Conservation (phyloP, 2,329 filamentous ascomycete genomes). For the Sporothrix sp. region DNA sequence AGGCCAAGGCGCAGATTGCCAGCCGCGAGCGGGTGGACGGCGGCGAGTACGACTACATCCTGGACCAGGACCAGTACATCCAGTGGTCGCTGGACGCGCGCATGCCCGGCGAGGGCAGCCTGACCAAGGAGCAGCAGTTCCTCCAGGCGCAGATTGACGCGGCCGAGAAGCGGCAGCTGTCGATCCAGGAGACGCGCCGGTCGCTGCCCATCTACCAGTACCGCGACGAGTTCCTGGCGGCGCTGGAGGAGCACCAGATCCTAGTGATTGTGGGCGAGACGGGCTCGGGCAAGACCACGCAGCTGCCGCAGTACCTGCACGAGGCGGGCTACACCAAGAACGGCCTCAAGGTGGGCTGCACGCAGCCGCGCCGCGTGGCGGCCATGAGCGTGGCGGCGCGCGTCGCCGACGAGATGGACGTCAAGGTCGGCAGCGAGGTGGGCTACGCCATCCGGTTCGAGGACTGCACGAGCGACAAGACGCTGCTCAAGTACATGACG, state of each 20-base stretch:
- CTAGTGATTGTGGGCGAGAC: constrained; percentile 92
- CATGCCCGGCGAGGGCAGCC: constrained; percentile 55
- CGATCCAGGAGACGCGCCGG: constrained; percentile 85
- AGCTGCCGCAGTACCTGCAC: constrained; percentile 85
- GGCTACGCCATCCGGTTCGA: constrained; percentile 95
- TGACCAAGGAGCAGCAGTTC: constrained; percentile 70
- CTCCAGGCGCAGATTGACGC: constrained; percentile 75
- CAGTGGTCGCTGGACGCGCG: constrained; percentile 71
- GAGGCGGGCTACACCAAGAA: constrained; percentile 83
- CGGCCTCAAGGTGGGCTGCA: constrained; percentile 81
- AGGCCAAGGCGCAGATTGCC: constrained; percentile 78
- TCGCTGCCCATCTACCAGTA: constrained; percentile 85
- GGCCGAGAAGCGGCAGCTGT: constrained; percentile 77
- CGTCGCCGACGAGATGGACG: constrained; percentile 88
- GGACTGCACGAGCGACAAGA: constrained; percentile 83
- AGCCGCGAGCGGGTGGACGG: constrained; percentile 65
- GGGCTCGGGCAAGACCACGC: constrained; percentile 90
- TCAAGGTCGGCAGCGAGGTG: constrained; percentile 82
- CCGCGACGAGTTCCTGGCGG: constrained; percentile 74
- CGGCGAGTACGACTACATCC: constrained; percentile 82
- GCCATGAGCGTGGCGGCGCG: constrained; percentile 96
- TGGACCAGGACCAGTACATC: constrained; percentile 82
- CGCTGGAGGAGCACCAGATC: constrained; percentile 75
- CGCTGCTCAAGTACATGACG: constrained; percentile 90
- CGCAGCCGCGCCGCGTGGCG: constrained; percentile 87